Percentiles rank a stretch among this genome's conserved stretches.
Evolutionary conservation across 352 stramenopile species (phyloP).

Genomic region (Globisporangium megalacanthum): DNA sequence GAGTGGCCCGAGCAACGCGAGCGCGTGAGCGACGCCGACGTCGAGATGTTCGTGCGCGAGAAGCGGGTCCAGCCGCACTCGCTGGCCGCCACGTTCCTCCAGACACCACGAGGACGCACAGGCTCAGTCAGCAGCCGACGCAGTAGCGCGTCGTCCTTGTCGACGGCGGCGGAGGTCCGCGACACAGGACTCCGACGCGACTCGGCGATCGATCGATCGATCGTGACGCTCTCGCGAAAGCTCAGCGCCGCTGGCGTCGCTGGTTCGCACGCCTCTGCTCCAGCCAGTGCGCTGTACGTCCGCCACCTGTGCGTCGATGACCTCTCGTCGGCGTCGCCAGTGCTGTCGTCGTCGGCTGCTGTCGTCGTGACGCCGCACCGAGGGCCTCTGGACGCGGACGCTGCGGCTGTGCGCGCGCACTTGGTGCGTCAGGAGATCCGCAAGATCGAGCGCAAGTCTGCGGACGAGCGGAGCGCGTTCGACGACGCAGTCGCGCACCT

Average conservation of each 20-base stretch:
- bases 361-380: background rate
- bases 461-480: conserved; percentile 68
- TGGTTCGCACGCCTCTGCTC: background rate
- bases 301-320: conserved; percentile 13
- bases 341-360: background rate
- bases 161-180: background rate
- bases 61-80: conserved; percentile 42
- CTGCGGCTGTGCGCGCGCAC: conserved; percentile 37
- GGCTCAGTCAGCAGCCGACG: conserved; percentile 7
- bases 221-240: conserved; percentile 25
- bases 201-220: conserved; percentile 22
- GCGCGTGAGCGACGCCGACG: conserved; percentile 70
- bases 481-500: conserved; percentile 88
- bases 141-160: background rate
- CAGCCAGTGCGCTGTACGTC: background rate
- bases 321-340: background rate
- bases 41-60: conserved; percentile 62
- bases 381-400: conserved; percentile 36
- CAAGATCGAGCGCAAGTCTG: conserved; percentile 58
- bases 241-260: conserved; percentile 7
- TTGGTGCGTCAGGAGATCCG: conserved; percentile 62
- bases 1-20: conserved; percentile 90
- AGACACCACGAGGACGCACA: background rate
- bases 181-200: conserved; percentile 1
- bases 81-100: conserved; percentile 8